Evolutionary conservation across 164 flowering plant species (phyloP).

Genomic region (Macadamia integrifolia): DNA sequence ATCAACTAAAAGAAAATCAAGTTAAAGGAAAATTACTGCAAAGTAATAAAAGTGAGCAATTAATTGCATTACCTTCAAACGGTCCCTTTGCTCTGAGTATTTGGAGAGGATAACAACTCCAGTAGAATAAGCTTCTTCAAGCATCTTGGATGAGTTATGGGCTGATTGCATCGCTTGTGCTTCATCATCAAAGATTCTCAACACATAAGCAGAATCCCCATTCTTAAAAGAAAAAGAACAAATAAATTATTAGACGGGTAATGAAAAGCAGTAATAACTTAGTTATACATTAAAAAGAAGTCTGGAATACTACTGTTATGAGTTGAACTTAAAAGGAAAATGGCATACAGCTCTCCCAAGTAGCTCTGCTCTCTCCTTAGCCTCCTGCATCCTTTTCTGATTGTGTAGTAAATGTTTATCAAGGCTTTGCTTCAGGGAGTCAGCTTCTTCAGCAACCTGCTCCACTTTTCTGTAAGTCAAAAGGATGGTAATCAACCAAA

Average conservation of each 20-base stretch:
- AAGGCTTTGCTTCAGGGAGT: slow-evolving; percentile 74
- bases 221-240: slow-evolving; percentile 32
- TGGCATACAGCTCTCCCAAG: slow-evolving; percentile 81
- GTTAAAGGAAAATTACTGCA: too few species aligned
- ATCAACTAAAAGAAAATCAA: too few species aligned
- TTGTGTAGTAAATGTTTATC: slow-evolving; percentile 52
- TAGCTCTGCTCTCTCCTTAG: slow-evolving; percentile 79
- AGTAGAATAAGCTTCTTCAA: slow-evolving; percentile 72
- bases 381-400: slow-evolving; percentile 69
- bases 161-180: slow-evolving; percentile 89
- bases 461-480: slow-evolving; percentile 70
- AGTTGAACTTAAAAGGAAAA: background rate
- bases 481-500: slow-evolving; percentile 1
- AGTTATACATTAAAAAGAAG: background rate
- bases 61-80: slow-evolving; percentile 55
- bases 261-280: background rate
- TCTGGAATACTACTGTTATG: too few species aligned
- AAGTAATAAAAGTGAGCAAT: too few species aligned
- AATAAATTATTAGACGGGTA: slow-evolving; percentile 1
- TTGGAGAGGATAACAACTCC: slow-evolving; percentile 85
- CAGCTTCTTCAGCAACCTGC: slow-evolving; percentile 85
- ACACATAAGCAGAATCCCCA: slow-evolving; percentile 79
- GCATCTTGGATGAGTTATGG: slow-evolving; percentile 62
- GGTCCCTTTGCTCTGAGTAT: slow-evolving; percentile 86
- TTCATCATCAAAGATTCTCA: slow-evolving; percentile 90